Evolutionary conservation across 225 moss, liverwort and hornwort species (phyloP), one percentile per base, ranked within the genome.

Genomic region (Pleurozium schreberi): DNA sequence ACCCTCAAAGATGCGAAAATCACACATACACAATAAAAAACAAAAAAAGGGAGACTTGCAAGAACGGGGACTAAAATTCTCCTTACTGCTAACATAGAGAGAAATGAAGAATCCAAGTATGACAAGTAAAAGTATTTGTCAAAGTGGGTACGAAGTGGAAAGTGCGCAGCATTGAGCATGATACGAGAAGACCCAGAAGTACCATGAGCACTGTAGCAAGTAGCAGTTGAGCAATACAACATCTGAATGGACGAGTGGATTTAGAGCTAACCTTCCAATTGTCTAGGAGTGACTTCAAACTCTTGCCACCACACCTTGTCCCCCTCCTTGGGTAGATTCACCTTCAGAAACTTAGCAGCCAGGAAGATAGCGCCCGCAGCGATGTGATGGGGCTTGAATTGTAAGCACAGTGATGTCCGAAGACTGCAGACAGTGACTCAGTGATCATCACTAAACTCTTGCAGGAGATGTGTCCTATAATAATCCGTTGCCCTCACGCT

Each of bases 291-390:
- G 34, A 94, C 93, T 88, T 93, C 94, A 82, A 94, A 93, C 82
- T 89, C 93, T 92, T 94, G 94, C 94, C 94, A 94, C 94, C 94
- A 94, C 88, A 90, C 94, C 86, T 89, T 93, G 58, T 94, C 94
- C 19, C 93, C 94, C 70, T 93, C 94, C 84, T 93, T 89, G 58
- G 94, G 94, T 84, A 94, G 60, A 82, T 94, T 93, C 65, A 94
- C 94, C 86, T 94, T 93, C 80, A 98, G 92, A 82, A 98, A 97
- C 91, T 97, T 98, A 70, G 97, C 98, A 88, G 98, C 96, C n/a
- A 98, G 92, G 83, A 98, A 97, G 86, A 98, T 96, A 40, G 98
- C 98, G 73, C 96, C 97, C 80, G 98, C 97, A 89, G 97, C 98
- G 85, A 98, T 98, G 81, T 98, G 97, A 84, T 97, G 96, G 81